Conservation (phyloP, 768 basidiomycete species). For the Pleurotus giganteus region DNA sequence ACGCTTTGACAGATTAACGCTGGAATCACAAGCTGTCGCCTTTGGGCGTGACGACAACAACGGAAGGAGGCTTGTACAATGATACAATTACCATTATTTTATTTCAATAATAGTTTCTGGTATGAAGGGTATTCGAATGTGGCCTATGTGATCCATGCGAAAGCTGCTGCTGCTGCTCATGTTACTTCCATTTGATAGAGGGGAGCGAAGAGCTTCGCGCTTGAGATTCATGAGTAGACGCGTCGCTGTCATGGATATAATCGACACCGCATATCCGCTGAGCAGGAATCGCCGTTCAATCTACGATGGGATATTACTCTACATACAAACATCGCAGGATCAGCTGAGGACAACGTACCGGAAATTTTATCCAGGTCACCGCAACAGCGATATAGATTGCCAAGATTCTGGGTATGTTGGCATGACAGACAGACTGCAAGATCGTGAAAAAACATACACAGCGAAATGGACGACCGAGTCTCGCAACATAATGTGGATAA, state of each 20-base stretch:
- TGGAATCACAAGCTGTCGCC: no score
- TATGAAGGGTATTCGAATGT: background rate
- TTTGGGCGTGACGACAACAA: no score
- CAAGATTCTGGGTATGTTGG: background rate
- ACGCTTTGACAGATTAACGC: no score
- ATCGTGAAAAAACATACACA: background rate
- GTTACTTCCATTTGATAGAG: background rate
- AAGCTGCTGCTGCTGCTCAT: background rate
- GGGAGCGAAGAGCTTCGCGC: background rate
- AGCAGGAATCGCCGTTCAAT: background rate
- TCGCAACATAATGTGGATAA: constrained; percentile 1
- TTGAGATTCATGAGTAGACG: constrained; percentile 2
- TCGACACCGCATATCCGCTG: background rate
- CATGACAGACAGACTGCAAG: background rate
- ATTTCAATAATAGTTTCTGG: background rate
- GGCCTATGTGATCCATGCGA: background rate
- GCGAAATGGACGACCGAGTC: constrained; percentile 1
- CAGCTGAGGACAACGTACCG: background rate
- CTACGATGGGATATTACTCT: background rate
- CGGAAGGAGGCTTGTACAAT: no score
- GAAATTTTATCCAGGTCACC: background rate
- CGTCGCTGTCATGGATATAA: constrained; percentile 4
- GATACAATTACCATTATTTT: no score
- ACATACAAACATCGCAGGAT: background rate
- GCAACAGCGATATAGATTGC: background rate